These are phyloP conservation scores for Mesembryanthemum crystallinum DNA, from an alignment of 148 eudicot species.

Conservation along the genomic window DNA sequence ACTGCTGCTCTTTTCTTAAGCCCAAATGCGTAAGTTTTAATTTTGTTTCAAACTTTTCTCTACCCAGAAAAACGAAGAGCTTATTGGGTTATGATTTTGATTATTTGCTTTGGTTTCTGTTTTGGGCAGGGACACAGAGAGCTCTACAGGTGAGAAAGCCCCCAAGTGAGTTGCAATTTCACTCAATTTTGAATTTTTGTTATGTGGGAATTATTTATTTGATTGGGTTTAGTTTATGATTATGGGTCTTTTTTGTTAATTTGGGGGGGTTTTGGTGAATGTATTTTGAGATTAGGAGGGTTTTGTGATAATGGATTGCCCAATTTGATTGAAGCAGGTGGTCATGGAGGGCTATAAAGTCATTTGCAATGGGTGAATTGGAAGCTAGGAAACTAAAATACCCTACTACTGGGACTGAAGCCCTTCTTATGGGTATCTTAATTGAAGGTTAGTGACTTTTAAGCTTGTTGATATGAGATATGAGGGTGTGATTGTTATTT, in stretches of 20 bases:
- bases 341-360: constrained; percentile 68
- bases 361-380: constrained; percentile 73
- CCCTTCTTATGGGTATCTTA: constrained; percentile 70
- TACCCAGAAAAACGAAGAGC: background rate
- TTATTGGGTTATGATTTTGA: background rate
- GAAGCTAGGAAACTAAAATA: constrained; percentile 74
- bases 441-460: constrained; percentile 52
- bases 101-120: constrained; percentile 18
- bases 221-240: constrained; percentile 5
- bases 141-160: constrained; percentile 41
- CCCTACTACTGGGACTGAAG: constrained; percentile 64
- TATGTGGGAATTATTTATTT: background rate
- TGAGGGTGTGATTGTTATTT: background rate
- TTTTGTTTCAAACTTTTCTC: background rate
- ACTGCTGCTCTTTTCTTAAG: constrained; percentile 44
- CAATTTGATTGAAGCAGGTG: constrained; percentile 46
- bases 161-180: constrained; percentile 55
- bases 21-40: constrained; percentile 52
- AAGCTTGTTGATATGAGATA: background rate
- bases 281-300: background rate
- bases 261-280: background rate
- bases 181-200: constrained; percentile 9
- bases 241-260: constrained; percentile 13
- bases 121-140: constrained; percentile 51
- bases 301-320: constrained; percentile 31